A percentile compares a stretch with the other conserved stretches of the same genome.
Evolutionary conservation across 441 rosid species (phyloP).

Genomic region (Pelargonium myrrhifolium): DNA sequence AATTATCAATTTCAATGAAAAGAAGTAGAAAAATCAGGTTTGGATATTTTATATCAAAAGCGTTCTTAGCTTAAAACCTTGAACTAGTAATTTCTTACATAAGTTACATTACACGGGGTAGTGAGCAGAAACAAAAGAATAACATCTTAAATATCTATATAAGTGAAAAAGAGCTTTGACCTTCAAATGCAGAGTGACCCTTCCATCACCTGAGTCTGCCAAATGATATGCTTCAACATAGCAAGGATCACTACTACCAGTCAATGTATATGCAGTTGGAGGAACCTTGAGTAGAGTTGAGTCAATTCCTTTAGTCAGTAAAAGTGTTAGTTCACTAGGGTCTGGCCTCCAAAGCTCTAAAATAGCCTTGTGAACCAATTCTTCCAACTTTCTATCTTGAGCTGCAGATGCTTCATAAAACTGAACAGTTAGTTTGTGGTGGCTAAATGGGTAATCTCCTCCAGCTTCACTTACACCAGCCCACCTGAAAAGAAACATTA

Average conservation of each 20-base stretch:
- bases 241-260: constrained; percentile 98
- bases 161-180: constrained; percentile 26
- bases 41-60: too few relatives aligned
- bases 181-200: constrained; percentile 86
- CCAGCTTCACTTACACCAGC: constrained; percentile 93
- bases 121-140: background rate
- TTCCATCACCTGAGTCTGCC: constrained; percentile 95
- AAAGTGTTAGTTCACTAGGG: constrained; percentile 75
- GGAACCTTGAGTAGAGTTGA: constrained; percentile 68
- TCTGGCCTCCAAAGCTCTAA: constrained; percentile 99
- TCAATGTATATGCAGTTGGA: constrained; percentile 75
- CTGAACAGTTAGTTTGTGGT: constrained; percentile 95
- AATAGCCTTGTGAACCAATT: constrained; percentile 91
- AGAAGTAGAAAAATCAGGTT: background rate
- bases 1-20: background rate
- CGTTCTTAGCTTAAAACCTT: background rate
- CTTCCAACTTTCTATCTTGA: constrained; percentile 95
- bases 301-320: constrained; percentile 73
- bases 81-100: background rate
- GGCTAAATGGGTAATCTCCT: constrained; percentile 99
- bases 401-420: constrained; percentile 97
- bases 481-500: constrained; percentile 60
- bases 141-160: constrained; percentile 1
- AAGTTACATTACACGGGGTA: background rate
- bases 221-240: constrained; percentile 91